phyloP scores from a whole-genome alignment of 2,329 filamentous ascomycete genomes.

The Pleurostoma richardsiae region DNA sequence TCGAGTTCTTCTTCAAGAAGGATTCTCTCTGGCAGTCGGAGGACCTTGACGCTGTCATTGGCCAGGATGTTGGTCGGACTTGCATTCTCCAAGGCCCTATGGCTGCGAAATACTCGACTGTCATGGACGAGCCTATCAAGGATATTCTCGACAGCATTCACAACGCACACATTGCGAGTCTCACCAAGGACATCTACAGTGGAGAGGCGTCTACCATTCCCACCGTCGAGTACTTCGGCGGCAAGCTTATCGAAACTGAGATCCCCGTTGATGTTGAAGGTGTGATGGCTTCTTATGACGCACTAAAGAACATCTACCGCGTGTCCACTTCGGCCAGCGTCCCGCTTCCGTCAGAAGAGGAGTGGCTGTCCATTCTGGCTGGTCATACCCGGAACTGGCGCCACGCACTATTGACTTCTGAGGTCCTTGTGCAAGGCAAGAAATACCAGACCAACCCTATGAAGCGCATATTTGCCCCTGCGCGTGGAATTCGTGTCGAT shows the following conservation, averaged over 20 bases:
- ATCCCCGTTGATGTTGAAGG: conserved; percentile 78
- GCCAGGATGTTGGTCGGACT: conserved; percentile 90
- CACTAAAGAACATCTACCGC: conserved; percentile 76
- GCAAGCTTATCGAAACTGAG: conserved; percentile 69
- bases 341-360: conserved; percentile 70
- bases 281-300: conserved; percentile 75
- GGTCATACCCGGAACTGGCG: conserved; percentile 87
- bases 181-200: conserved; percentile 76
- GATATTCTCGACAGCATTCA: conserved; percentile 92
- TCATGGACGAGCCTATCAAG: conserved; percentile 89
- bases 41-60: conserved; percentile 92
- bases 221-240: conserved; percentile 90
- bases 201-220: conserved; percentile 72
- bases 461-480: conserved; percentile 82
- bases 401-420: conserved; percentile 87
- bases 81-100: conserved; percentile 96
- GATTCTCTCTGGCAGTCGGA: conserved; percentile 99
- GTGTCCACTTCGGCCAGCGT: conserved; percentile 71
- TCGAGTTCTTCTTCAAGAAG: conserved; percentile 99
- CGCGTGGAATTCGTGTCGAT: conserved; percentile 83
- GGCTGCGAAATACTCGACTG: conserved; percentile 82
- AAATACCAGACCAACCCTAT: conserved; percentile 98
- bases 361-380: conserved; percentile 85
- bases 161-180: conserved; percentile 73
- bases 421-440: conserved; percentile 91